A percentile compares a stretch with the other conserved stretches of the same genome.
Evolutionary conservation across 495 filamentous ascomycete species (phyloP).

Genomic region (Pyrenula aspistea): DNA sequence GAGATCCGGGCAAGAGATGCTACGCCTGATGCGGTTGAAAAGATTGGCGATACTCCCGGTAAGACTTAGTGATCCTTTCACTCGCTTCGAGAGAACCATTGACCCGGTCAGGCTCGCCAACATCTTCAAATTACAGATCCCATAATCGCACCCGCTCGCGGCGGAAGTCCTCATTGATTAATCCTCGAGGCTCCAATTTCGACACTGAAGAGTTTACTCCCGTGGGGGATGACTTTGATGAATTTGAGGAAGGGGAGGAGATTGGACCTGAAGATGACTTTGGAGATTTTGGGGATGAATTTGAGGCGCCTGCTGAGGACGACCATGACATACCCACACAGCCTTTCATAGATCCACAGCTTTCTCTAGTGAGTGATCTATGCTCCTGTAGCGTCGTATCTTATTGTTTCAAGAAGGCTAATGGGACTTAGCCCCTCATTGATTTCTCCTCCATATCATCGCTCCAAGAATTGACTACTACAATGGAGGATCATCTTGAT

Average conservation of each 20-base stretch:
- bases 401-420: background rate
- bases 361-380: slow-evolving; percentile 34
- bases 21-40: slow-evolving; percentile 35
- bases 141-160: slow-evolving; percentile 13
- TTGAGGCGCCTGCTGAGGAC: slow-evolving; percentile 50
- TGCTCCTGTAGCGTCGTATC: background rate
- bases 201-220: slow-evolving; percentile 25
- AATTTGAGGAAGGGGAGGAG: slow-evolving; percentile 76
- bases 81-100: slow-evolving; percentile 36
- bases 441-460: slow-evolving; percentile 55
- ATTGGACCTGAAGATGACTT: slow-evolving; percentile 59
- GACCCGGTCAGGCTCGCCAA: slow-evolving; percentile 45
- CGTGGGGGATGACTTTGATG: slow-evolving; percentile 69
- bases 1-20: slow-evolving; percentile 31
- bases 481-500: slow-evolving; percentile 38
- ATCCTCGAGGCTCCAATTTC: slow-evolving; percentile 4
- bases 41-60: slow-evolving; percentile 33
- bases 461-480: slow-evolving; percentile 30
- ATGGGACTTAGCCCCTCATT: slow-evolving; percentile 48
- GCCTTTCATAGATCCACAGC: slow-evolving; percentile 23
- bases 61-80: slow-evolving; percentile 21
- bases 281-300: slow-evolving; percentile 83
- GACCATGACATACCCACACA: slow-evolving; percentile 28
- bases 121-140: slow-evolving; percentile 25
- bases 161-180: slow-evolving; percentile 9